Conservation (phyloP, 371 early-diverging fungal species). For the Apophysomyces trapeziformis region DNA sequence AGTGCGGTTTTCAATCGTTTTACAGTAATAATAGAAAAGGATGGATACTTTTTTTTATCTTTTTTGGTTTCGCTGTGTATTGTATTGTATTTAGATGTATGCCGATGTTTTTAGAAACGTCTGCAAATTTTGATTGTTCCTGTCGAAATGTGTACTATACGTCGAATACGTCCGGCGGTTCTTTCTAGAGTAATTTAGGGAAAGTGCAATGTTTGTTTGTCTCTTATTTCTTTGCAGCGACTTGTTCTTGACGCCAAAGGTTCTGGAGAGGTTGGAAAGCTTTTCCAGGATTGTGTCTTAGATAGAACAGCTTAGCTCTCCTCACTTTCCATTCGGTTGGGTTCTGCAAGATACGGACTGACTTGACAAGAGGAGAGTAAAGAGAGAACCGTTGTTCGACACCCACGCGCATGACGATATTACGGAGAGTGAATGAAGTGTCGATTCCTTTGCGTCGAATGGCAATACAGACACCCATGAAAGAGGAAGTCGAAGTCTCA, state of each 20-base stretch:
- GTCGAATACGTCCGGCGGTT: not conserved
- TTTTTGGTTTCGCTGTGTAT: not conserved
- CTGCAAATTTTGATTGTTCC: no score
- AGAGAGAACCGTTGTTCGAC: constrained; percentile 81
- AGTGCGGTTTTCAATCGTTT: no score
- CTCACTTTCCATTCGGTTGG: constrained; percentile 63
- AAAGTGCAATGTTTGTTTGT: not conserved
- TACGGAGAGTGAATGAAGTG: constrained; percentile 80
- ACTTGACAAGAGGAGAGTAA: constrained; percentile 85
- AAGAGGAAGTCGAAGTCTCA: constrained; percentile 68
- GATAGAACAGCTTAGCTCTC: constrained; percentile 81
- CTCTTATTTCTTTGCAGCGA: constrained; percentile 21
- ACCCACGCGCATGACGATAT: constrained; percentile 81
- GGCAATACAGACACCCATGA: constrained; percentile 83
- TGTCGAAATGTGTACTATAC: constrained; percentile 1
- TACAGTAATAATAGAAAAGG: not conserved
- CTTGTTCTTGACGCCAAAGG: constrained; percentile 58
- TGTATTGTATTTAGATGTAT: not conserved
- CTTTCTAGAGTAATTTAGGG: no score
- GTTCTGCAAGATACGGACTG: constrained; percentile 71
- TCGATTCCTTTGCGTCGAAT: constrained; percentile 80
- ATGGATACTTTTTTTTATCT: not conserved
- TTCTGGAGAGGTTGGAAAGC: constrained; percentile 65
- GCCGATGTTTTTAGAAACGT: not conserved
- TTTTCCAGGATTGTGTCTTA: constrained; percentile 81